These are phyloP conservation scores for Arabis alpina DNA, from an alignment of 345 rosid genomes.

Conservation along the genomic window DNA sequence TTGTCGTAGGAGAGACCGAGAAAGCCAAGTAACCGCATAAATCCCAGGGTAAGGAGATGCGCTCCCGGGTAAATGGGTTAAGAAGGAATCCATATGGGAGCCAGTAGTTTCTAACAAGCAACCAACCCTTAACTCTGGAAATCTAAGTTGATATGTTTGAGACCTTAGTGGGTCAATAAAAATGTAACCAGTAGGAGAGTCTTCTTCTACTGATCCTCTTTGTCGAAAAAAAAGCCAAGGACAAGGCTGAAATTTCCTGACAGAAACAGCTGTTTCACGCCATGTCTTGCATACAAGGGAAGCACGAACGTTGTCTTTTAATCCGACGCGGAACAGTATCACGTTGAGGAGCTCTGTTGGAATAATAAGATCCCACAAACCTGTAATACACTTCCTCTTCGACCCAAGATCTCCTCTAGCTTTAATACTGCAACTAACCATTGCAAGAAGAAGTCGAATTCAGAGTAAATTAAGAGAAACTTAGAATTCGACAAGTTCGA, in stretches of 20 bases:
- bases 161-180: not conserved
- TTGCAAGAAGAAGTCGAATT: too few relatives aligned
- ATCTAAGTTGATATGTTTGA: not conserved
- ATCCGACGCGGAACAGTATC: not conserved
- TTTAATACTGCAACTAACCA: too few relatives aligned
- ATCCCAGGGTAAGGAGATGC: not conserved
- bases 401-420: not conserved
- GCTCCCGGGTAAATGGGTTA: not conserved
- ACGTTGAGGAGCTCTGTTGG: not conserved
- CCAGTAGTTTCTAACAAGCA: not conserved
- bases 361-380: not conserved
- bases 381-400: not conserved
- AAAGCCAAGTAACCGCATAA: not conserved
- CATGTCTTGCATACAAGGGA: not conserved
- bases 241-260: not conserved
- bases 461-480: too few relatives aligned
- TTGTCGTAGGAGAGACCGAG: conserved; percentile 12
- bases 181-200: not conserved
- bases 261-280: not conserved
- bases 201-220: not conserved
- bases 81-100: not conserved
- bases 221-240: not conserved
- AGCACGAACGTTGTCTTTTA: not conserved
- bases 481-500: too few relatives aligned
- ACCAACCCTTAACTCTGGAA: conserved; percentile 16